Percentiles rank a stretch among this genome's conserved stretches.
These are phyloP conservation scores for Candida arabinofermentans DNA, from an alignment of 805 yeast species.

Conservation along the genomic window DNA sequence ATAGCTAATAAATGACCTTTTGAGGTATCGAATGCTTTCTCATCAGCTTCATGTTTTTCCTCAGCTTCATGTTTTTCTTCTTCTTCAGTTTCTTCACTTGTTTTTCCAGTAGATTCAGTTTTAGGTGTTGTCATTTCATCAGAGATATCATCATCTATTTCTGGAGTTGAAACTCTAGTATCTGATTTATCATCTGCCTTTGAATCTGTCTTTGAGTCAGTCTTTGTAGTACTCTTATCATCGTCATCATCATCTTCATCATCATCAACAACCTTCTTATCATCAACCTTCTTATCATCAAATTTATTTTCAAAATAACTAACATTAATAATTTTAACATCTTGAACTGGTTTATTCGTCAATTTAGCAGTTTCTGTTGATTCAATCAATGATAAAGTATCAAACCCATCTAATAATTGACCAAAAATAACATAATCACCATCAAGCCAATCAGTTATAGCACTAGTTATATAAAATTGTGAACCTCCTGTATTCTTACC, in stretches of 20 bases:
- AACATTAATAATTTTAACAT: slow-evolving; percentile 35
- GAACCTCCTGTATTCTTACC: slow-evolving; percentile 59
- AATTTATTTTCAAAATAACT: too few species aligned
- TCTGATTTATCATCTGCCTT: not conserved
- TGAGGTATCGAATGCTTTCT: slow-evolving; percentile 2
- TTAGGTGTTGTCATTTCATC: slow-evolving; percentile 4
- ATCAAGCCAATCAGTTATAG: slow-evolving; percentile 48
- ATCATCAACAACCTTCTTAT: too few species aligned
- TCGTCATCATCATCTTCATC: slow-evolving; percentile 1
- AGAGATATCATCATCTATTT: not conserved
- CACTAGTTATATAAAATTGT: slow-evolving; percentile 65
- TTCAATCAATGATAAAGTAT: slow-evolving; percentile 59
- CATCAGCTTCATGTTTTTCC: slow-evolving; percentile 3
- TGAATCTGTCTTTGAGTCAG: not conserved
- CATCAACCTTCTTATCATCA: too few species aligned
- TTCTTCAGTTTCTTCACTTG: not conserved
- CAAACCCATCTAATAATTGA: slow-evolving; percentile 65
- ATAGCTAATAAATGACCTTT: slow-evolving; percentile 13
- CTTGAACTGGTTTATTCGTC: slow-evolving; percentile 39
- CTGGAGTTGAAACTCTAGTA: not conserved
- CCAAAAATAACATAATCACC: slow-evolving; percentile 75
- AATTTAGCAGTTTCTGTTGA: slow-evolving; percentile 41
- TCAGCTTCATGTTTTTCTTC: slow-evolving; percentile 3
- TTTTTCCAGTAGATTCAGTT: not conserved
- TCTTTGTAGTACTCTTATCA: slow-evolving; percentile 2